These are phyloP conservation scores for Quercus glauca DNA, from an alignment of 306 rosid genomes.

Conservation along the genomic window DNA sequence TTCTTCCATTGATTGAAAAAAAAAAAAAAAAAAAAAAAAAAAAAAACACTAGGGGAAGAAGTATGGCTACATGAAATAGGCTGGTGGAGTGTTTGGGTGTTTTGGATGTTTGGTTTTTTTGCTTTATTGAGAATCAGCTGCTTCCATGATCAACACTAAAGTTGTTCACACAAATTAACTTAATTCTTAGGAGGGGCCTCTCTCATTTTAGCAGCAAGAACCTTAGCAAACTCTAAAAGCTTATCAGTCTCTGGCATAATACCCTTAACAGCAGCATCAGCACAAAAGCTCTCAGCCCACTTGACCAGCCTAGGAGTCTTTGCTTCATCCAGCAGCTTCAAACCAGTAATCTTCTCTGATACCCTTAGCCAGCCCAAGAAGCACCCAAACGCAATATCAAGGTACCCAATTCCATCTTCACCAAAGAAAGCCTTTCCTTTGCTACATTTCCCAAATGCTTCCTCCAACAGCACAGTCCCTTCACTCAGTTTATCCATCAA, in stretches of 20 bases:
- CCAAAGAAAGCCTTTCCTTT: constrained; percentile 55
- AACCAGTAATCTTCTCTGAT: constrained; percentile 24
- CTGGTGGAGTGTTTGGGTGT: too few species aligned
- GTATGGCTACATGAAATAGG: too few species aligned
- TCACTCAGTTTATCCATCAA: constrained; percentile 25
- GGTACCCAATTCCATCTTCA: constrained; percentile 47
- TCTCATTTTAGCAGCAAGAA: constrained; percentile 10
- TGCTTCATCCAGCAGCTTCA: constrained; percentile 39
- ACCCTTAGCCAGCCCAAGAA: constrained; percentile 53
- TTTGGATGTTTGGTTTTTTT: too few species aligned
- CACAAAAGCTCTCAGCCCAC: constrained; percentile 47
- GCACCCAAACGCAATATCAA: constrained; percentile 62
- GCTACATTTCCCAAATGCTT: constrained; percentile 37
- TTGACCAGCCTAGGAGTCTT: constrained; percentile 41
- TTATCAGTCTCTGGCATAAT: constrained; percentile 47
- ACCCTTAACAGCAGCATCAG: constrained; percentile 42
- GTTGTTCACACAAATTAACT: neutral
- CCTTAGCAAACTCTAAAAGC: constrained; percentile 47
- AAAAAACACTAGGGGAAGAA: too few species aligned
- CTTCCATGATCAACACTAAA: neutral
- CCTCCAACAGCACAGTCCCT: constrained; percentile 41
- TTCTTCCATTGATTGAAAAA: too few species aligned
- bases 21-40: too few species aligned
- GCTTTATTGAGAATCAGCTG: neutral
- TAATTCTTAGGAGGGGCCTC: constrained; percentile 8